Evolutionary conservation across 306 rosid species (phyloP).

Genomic region (Acacia acuminata): DNA sequence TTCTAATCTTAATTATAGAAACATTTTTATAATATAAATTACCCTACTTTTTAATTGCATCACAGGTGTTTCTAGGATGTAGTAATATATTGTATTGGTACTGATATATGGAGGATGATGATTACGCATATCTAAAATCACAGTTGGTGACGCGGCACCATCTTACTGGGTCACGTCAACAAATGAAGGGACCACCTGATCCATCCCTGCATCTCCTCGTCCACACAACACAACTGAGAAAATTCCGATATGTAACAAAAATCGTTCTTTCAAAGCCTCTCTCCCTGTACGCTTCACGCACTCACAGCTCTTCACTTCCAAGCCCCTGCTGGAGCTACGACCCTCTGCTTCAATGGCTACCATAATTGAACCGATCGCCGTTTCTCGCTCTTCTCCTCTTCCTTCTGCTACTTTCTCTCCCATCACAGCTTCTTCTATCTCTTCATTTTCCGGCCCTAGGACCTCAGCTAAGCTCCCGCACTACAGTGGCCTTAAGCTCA

Average conservation of each 20-base stretch:
- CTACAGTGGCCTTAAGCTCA: conserved; percentile 57
- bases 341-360: conserved; percentile 74
- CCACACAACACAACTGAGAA: neutral
- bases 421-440: conserved; percentile 41
- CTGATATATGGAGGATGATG: neutral
- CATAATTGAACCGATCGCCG: conserved; percentile 54
- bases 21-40: too few species aligned
- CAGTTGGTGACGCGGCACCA: neutral
- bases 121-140: neutral
- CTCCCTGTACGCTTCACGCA: neutral
- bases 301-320: neutral
- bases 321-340: conserved; percentile 33
- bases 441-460: neutral
- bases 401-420: conserved; percentile 40
- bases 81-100: too few species aligned
- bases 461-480: neutral
- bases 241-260: neutral
- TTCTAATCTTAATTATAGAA: too few species aligned
- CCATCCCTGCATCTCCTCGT: conserved; percentile 8
- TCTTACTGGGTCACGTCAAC: neutral
- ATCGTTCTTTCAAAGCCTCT: neutral
- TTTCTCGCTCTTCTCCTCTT: conserved; percentile 53
- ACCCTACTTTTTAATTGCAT: too few species aligned
- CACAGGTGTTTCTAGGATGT: too few species aligned
- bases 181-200: neutral